Evolutionary conservation across 2,329 filamentous ascomycete genomes (phyloP).

Genomic region (Epichloe brachyelytri): DNA sequence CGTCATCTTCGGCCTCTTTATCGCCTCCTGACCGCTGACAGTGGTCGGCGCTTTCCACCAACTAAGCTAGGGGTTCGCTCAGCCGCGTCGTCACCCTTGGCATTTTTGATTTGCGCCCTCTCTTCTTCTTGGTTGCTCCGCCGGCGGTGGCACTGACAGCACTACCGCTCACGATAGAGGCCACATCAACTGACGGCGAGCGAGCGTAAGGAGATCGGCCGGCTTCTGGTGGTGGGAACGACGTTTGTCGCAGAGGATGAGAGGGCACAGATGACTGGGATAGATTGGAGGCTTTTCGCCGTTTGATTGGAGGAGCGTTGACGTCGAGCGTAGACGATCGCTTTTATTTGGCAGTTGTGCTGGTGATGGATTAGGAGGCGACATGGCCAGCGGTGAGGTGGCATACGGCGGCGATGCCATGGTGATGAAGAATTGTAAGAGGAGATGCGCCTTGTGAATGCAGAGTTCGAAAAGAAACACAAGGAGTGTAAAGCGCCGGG

Average conservation of each 20-base stretch:
- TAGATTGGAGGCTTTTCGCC: conserved; percentile 56
- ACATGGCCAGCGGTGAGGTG: conserved; percentile 39
- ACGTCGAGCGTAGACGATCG: conserved; percentile 42
- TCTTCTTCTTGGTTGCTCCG: conserved; percentile 42
- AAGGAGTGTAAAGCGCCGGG: no score
- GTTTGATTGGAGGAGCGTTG: conserved; percentile 41
- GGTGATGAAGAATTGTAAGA: not conserved
- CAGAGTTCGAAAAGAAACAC: not conserved
- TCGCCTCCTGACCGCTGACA: conserved; percentile 32
- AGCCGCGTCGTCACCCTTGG: conserved; percentile 27
- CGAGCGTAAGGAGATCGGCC: conserved; percentile 42
- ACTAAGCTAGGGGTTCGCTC: conserved; percentile 33
- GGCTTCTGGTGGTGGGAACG: conserved; percentile 58
- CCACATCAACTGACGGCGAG: conserved; percentile 52
- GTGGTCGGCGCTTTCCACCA: conserved; percentile 27
- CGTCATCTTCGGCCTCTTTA: conserved; percentile 39
- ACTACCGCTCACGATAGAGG: conserved; percentile 48
- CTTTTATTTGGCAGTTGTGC: conserved; percentile 44
- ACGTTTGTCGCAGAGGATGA: conserved; percentile 68
- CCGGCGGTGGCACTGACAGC: conserved; percentile 33
- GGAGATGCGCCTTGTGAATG: not conserved
- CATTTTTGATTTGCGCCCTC: conserved; percentile 48
- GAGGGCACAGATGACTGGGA: conserved; percentile 41
- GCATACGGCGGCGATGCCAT: conserved; percentile 46
- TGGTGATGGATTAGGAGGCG: conserved; percentile 40